Conservation (phyloP, 2,329 filamentous ascomycete genomes). For the Arthrobotrys sinensis region DNA sequence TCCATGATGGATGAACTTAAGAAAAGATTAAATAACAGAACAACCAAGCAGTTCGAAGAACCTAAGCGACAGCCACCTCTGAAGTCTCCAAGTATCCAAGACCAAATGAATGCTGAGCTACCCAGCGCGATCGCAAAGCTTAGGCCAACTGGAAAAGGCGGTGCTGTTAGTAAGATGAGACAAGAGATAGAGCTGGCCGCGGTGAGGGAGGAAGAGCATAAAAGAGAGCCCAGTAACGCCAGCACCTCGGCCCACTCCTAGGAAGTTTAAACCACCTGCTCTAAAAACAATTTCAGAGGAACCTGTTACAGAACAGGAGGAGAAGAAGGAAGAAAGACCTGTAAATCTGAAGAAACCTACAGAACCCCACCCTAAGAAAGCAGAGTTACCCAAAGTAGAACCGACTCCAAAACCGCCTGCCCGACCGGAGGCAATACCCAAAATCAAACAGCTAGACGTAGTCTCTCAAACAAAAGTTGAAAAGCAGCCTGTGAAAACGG, state of each 20-base stretch:
- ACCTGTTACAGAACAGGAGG: neutral
- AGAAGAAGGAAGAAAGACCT: neutral
- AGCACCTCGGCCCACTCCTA: neutral
- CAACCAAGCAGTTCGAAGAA: neutral
- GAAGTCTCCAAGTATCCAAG: slow-evolving; percentile 1
- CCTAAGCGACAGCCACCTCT: neutral
- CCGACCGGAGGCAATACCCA: neutral
- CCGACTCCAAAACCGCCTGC: neutral
- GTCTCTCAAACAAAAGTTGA: neutral
- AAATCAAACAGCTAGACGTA: neutral
- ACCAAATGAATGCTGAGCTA: slow-evolving; percentile 7
- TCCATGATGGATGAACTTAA: slow-evolving; percentile 34
- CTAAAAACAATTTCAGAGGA: neutral
- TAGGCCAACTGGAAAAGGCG: slow-evolving; percentile 1
- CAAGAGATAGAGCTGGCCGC: neutral
- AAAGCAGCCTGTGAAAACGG: neutral
- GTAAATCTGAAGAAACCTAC: neutral
- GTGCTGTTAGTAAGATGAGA: slow-evolving; percentile 3
- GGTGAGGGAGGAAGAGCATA: slow-evolving; percentile 23
- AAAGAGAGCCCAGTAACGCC: neutral
- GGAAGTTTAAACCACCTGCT: neutral
- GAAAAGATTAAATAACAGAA: neutral
- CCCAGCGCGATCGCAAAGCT: slow-evolving; percentile 3
- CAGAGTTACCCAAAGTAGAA: neutral
- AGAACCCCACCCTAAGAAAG: slow-evolving; percentile 4